Conservation (phyloP, 2,329 filamentous ascomycete genomes). For the Aspergillus sp. region DNA sequence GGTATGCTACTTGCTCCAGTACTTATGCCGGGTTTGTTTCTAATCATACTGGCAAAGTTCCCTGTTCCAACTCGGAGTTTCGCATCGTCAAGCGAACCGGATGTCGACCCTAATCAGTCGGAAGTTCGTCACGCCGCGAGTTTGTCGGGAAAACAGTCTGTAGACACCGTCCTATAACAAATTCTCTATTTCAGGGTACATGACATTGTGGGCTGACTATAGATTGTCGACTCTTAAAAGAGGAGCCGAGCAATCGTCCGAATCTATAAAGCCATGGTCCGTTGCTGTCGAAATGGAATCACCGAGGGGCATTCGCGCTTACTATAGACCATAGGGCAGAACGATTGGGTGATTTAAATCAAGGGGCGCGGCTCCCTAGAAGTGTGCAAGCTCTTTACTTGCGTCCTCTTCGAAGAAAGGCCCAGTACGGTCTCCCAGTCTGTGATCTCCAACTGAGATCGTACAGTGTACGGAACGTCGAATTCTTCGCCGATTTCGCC, state of each 20-base stretch:
- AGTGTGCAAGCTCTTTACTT: slow-evolving; percentile 81
- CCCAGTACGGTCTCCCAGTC: slow-evolving; percentile 69
- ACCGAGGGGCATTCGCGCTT: slow-evolving; percentile 3
- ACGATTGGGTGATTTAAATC: slow-evolving; percentile 27
- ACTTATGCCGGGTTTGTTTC: not conserved
- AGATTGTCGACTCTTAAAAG: slow-evolving; percentile 9
- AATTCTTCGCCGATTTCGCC: slow-evolving; percentile 92
- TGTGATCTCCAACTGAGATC: slow-evolving; percentile 92
- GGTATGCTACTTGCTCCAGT: slow-evolving; percentile 10
- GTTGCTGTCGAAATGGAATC: slow-evolving; percentile 5
- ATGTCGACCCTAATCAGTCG: not conserved
- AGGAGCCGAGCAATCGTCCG: slow-evolving; percentile 7
- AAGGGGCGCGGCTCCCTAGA: slow-evolving; percentile 58
- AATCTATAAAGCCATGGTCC: slow-evolving; percentile 25
- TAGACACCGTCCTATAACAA: not conserved
- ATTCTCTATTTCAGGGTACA: not conserved
- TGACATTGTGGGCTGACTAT: not conserved
- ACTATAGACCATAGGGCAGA: slow-evolving; percentile 23
- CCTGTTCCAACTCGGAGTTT: slow-evolving; percentile 2
- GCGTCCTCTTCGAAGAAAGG: slow-evolving; percentile 68
- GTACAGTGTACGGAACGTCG: slow-evolving; percentile 80
- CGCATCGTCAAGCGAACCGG: not conserved
- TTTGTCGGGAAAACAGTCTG: not conserved
- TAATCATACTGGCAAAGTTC: slow-evolving; percentile 1
- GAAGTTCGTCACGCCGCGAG: not conserved